phyloP scores from a whole-genome alignment of 441 rosid genomes.

The Erysimum cheiri region DNA sequence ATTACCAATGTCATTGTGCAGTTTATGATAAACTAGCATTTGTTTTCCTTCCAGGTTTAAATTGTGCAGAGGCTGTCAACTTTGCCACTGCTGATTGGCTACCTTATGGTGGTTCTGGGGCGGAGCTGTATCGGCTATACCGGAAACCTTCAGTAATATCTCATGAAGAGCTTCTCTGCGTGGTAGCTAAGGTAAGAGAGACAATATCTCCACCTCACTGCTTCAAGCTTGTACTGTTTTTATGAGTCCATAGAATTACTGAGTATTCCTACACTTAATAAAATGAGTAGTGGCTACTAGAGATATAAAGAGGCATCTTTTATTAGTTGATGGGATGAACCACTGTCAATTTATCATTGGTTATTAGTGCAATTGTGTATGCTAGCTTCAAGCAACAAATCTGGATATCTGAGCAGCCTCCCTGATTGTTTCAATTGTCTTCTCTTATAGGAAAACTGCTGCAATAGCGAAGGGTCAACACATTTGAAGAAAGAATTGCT shows the following conservation, averaged over 20 bases:
- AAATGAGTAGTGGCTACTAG: no score
- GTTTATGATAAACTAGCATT: slow-evolving; percentile 5
- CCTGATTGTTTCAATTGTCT: slow-evolving; percentile 17
- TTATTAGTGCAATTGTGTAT: slow-evolving; percentile 19
- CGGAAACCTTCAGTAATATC: slow-evolving; percentile 89
- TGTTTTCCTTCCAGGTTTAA: slow-evolving; percentile 67
- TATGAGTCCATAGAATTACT: no score
- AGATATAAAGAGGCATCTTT: no score
- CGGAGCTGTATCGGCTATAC: slow-evolving; percentile 82
- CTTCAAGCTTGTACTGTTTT: no score
- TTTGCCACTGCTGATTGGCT: slow-evolving; percentile 99
- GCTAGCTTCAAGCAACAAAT: slow-evolving; percentile 27
- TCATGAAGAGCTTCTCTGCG: slow-evolving; percentile 98
- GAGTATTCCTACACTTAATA: no score
- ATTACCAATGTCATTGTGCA: slow-evolving; percentile 13
- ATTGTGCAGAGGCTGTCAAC: slow-evolving; percentile 98
- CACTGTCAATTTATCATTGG: no score
- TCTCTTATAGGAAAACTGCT: slow-evolving; percentile 55
- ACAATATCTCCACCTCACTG: no score
- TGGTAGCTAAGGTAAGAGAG: slow-evolving; percentile 74
- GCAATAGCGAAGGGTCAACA: slow-evolving; percentile 60
- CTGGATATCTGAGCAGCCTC: slow-evolving; percentile 17
- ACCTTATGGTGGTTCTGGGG: slow-evolving; percentile 91
- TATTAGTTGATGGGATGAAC: no score
- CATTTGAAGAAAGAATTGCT: slow-evolving; percentile 82